These are phyloP conservation scores for Fusarium goolgardi DNA, from an alignment of 2,329 filamentous ascomycete genomes.

Conservation along the genomic window DNA sequence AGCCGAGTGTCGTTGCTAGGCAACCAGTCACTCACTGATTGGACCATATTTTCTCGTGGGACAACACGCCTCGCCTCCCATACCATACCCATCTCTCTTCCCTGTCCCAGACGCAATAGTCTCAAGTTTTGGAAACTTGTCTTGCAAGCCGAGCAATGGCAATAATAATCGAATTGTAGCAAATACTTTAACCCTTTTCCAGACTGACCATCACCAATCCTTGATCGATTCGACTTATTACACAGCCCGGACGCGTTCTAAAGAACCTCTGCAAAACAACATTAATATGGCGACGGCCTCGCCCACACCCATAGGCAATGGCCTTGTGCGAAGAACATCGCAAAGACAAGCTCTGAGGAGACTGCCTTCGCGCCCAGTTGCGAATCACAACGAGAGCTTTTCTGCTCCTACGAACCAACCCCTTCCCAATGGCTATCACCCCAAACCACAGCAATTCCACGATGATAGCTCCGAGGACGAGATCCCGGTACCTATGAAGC, in stretches of 20 bases:
- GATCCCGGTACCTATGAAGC: constrained; percentile 89
- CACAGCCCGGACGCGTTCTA: constrained; percentile 36
- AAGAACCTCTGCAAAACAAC: constrained; percentile 28
- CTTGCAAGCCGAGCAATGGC: constrained; percentile 53
- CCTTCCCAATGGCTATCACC: constrained; percentile 51
- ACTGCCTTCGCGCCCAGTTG: constrained; percentile 59
- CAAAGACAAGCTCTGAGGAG: constrained; percentile 67
- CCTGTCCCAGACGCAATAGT: constrained; percentile 51
- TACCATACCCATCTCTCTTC: constrained; percentile 32
- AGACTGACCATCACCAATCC: constrained; percentile 33
- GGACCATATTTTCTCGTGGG: constrained; percentile 41
- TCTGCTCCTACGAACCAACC: constrained; percentile 48
- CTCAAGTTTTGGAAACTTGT: constrained; percentile 51
- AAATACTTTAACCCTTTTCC: constrained; percentile 48
- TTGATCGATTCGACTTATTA: constrained; percentile 28
- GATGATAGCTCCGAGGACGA: constrained; percentile 96
- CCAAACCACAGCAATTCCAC: constrained; percentile 60
- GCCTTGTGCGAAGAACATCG: constrained; percentile 64
- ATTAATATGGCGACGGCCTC: constrained; percentile 64
- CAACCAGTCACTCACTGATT: constrained; percentile 50
- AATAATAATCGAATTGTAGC: constrained; percentile 55
- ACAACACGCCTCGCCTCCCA: constrained; percentile 45
- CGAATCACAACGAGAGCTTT: constrained; percentile 61
- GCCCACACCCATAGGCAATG: constrained; percentile 66
- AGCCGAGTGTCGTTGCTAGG: constrained; percentile 47